These are phyloP conservation scores for Fusarium setosum DNA, from an alignment of 2,329 filamentous ascomycete species.

Conservation along the genomic window DNA sequence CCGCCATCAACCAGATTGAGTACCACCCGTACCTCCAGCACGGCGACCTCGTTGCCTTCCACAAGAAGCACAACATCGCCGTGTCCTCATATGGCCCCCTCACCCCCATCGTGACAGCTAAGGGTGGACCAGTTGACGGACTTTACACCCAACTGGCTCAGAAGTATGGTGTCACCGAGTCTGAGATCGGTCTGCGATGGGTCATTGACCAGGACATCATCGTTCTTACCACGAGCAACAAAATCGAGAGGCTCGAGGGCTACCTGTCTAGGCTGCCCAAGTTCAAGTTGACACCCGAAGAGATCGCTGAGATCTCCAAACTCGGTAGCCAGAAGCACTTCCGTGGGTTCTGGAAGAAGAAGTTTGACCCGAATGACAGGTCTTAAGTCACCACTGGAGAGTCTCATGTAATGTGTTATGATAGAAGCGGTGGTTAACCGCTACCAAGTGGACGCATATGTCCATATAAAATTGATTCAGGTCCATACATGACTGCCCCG, in stretches of 20 bases:
- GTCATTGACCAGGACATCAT: slow-evolving; percentile 69
- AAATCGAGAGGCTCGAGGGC: slow-evolving; percentile 66
- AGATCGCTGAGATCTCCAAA: slow-evolving; percentile 67
- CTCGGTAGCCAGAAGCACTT: slow-evolving; percentile 70
- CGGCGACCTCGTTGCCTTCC: slow-evolving; percentile 67
- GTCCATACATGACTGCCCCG: neutral
- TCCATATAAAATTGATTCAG: slow-evolving; percentile 4
- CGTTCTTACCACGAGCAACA: slow-evolving; percentile 69
- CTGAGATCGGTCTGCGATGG: slow-evolving; percentile 70
- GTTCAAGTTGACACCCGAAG: slow-evolving; percentile 70
- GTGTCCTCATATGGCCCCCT: slow-evolving; percentile 68
- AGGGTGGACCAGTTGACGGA: slow-evolving; percentile 64
- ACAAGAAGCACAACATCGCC: slow-evolving; percentile 67
- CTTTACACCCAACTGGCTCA: slow-evolving; percentile 62
- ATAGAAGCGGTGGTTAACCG: neutral
- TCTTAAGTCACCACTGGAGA: slow-evolving; percentile 35
- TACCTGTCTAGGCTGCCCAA: slow-evolving; percentile 61
- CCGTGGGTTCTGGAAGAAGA: slow-evolving; percentile 67
- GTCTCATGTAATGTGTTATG: neutral
- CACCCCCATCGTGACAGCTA: slow-evolving; percentile 58
- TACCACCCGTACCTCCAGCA: slow-evolving; percentile 82
- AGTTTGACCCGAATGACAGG: slow-evolving; percentile 64
- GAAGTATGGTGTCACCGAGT: slow-evolving; percentile 69
- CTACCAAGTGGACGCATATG: neutral
- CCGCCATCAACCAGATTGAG: slow-evolving; percentile 85